phyloP scores from a whole-genome alignment of 768 basidiomycete species.

The Krasilnikovozyma curviuscula region DNA sequence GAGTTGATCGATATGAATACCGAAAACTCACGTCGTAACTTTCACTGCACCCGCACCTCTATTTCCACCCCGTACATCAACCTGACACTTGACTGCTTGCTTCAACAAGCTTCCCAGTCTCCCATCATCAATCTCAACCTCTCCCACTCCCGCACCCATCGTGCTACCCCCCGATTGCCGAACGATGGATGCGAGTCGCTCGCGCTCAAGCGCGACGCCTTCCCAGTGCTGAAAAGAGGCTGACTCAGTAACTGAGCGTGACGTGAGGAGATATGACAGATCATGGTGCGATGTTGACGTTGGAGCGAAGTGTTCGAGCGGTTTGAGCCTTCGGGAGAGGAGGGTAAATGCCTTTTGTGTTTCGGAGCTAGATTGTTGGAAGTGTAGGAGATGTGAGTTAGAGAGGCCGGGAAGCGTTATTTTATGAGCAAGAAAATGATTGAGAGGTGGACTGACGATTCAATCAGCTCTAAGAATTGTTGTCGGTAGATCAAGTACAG shows the following conservation, averaged over 20 bases:
- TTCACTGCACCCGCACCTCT: conserved; percentile 8
- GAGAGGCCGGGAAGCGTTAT: background rate
- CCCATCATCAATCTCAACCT: background rate
- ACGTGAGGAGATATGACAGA: conserved; percentile 24
- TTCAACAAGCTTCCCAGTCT: conserved; percentile 17
- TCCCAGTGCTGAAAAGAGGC: conserved; percentile 23
- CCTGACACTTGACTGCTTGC: conserved; percentile 24
- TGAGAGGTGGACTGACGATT: conserved; percentile 14
- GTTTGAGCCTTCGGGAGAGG: conserved; percentile 23
- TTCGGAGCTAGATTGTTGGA: too few species aligned
- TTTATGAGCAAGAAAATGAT: background rate
- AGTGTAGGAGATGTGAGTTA: background rate
- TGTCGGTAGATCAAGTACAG: conserved; percentile 23
- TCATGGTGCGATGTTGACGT: conserved; percentile 24
- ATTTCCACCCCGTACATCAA: conserved; percentile 11
- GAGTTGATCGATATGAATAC: background rate
- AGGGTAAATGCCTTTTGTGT: conserved; percentile 26
- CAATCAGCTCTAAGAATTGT: conserved; percentile 24
- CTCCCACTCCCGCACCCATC: conserved; percentile 6
- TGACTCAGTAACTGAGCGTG: conserved; percentile 23
- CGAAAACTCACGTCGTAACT: conserved; percentile 13
- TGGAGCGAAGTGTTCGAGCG: conserved; percentile 26
- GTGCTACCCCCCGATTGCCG: conserved; percentile 16
- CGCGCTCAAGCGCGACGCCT: conserved; percentile 20
- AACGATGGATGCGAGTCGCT: conserved; percentile 20